These are phyloP conservation scores for Paraphoma sp. DNA, from an alignment of 2,329 filamentous ascomycete genomes.

Conservation along the genomic window DNA sequence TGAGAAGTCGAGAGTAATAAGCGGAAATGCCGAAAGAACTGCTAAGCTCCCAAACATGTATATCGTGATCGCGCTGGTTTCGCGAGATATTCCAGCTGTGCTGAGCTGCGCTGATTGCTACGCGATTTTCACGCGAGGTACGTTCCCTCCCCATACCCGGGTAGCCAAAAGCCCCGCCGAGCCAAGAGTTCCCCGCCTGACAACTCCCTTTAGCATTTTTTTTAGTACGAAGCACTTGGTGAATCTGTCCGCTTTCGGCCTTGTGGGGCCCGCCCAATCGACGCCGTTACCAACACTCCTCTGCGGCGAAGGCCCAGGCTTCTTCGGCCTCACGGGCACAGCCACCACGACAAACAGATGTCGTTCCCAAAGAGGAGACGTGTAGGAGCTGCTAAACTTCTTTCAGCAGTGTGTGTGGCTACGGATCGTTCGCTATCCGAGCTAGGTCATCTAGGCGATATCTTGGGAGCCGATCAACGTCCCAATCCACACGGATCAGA, in stretches of 20 bases:
- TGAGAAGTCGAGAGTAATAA: too few species aligned
- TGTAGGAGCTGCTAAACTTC: slow-evolving; percentile 9
- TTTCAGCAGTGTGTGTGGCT: slow-evolving; percentile 7
- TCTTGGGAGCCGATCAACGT: slow-evolving; percentile 27
- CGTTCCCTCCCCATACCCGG: too few species aligned
- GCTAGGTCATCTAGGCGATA: slow-evolving; percentile 37
- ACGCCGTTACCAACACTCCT: not conserved
- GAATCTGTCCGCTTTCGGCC: not conserved
- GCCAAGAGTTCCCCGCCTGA: not conserved
- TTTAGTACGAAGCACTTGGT: not conserved
- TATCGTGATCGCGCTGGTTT: too few species aligned
- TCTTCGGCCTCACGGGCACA: slow-evolving; percentile 11
- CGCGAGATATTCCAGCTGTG: too few species aligned
- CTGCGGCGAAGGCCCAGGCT: not conserved
- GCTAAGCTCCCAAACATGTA: too few species aligned
- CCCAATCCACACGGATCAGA: slow-evolving; percentile 10
- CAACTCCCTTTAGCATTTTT: not conserved
- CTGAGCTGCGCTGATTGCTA: too few species aligned
- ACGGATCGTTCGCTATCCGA: slow-evolving; percentile 29
- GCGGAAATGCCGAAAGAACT: too few species aligned
- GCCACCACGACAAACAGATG: slow-evolving; percentile 11
- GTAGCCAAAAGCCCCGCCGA: not conserved
- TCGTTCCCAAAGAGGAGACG: slow-evolving; percentile 11
- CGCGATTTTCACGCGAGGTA: too few species aligned
- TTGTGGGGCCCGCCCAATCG: not conserved